These are phyloP conservation scores for Thalassiosira livingstoniorum DNA, from an alignment of 352 stramenopile species.

Conservation along the genomic window DNA sequence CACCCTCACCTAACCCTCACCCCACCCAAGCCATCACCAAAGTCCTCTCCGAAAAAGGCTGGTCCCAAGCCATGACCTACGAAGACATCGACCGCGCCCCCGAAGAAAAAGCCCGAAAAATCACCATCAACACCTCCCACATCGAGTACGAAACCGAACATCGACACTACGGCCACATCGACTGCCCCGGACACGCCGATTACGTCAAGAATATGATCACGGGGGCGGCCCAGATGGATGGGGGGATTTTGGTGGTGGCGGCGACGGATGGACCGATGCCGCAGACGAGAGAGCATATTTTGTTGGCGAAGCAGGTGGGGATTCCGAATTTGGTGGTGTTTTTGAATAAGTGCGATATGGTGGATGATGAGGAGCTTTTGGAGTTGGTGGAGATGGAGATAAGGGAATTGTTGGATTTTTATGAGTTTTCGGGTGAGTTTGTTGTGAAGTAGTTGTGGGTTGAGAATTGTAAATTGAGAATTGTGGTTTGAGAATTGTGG, in stretches of 20 bases:
- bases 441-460: no score
- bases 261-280: constrained; percentile 95
- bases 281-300: constrained; percentile 96
- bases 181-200: constrained; percentile 95
- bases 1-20: no score
- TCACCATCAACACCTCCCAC: constrained; percentile 94
- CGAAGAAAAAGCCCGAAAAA: constrained; percentile 94
- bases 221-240: constrained; percentile 95
- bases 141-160: constrained; percentile 94
- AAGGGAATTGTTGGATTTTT: constrained; percentile 93
- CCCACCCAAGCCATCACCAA: constrained; percentile 97
- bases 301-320: constrained; percentile 92
- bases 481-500: no score
- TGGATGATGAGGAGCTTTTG: constrained; percentile 93
- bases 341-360: constrained; percentile 96
- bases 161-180: constrained; percentile 95
- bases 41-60: constrained; percentile 87
- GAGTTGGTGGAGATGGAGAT: constrained; percentile 96
- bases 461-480: no score
- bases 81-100: constrained; percentile 96
- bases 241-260: constrained; percentile 86
- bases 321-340: constrained; percentile 93
- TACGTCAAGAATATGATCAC: constrained; percentile 99
- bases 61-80: constrained; percentile 89
- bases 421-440: no score